Conservation (phyloP, 345 rosid species). For the Barbarea vulgaris region DNA sequence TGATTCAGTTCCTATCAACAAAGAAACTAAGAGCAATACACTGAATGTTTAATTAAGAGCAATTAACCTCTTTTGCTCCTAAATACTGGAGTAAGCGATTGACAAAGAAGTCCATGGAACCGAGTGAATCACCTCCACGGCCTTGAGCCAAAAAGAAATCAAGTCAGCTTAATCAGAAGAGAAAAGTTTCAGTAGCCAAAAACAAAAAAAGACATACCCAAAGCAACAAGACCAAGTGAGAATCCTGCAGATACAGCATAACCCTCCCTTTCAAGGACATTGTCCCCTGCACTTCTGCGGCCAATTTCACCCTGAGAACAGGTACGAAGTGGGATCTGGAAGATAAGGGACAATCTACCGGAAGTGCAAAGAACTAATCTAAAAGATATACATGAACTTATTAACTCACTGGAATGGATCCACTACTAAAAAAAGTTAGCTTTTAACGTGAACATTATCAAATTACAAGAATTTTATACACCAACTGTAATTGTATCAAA, state of each 20-base stretch:
- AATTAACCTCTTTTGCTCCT: conserved; percentile 84
- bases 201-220: conserved; percentile 59
- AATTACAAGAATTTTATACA: conserved; percentile 7
- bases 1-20: conserved; percentile 20
- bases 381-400: conserved; percentile 19
- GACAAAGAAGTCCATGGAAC: conserved; percentile 74
- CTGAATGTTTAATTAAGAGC: conserved; percentile 35
- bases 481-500: conserved; percentile 9
- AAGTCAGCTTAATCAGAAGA: conserved; percentile 29
- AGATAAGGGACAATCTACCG: conserved; percentile 20
- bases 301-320: conserved; percentile 83
- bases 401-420: conserved; percentile 10
- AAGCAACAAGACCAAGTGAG: conserved; percentile 90
- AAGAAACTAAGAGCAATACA: conserved; percentile 24
- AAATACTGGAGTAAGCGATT: conserved; percentile 78
- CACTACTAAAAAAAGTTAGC: conserved; percentile 13
- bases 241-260: conserved; percentile 99
- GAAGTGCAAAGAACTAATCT: conserved; percentile 10
- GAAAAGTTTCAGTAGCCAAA: conserved; percentile 3
- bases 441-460: background rate
- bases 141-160: conserved; percentile 55
- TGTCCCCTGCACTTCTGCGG: conserved; percentile 97
- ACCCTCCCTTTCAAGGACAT: conserved; percentile 99
- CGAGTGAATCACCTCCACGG: conserved; percentile 80
- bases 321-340: conserved; percentile 32